A percentile compares a stretch with the other conserved stretches of the same genome.
Conservation (phyloP, 441 rosid species). For the Aleurites moluccanus region DNA sequence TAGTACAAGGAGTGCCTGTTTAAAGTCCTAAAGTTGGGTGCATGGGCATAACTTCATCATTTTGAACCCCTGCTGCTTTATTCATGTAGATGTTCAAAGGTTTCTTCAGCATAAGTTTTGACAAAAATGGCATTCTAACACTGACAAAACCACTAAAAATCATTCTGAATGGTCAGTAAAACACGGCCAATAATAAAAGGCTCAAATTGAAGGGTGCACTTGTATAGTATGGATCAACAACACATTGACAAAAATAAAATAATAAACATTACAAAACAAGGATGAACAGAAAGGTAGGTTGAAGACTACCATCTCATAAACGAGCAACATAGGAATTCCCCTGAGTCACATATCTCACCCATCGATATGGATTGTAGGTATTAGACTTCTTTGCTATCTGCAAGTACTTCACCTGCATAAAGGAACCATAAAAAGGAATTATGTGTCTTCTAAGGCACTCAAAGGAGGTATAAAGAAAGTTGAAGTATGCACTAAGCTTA, state of each 20-base stretch:
- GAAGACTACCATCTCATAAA: slow-evolving; percentile 34
- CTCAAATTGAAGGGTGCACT: not conserved
- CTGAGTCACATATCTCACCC: slow-evolving; percentile 98
- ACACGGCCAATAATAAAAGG: slow-evolving; percentile 1
- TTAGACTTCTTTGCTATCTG: slow-evolving; percentile 94
- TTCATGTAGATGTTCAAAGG: slow-evolving; percentile 3
- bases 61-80: not conserved
- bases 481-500: not conserved
- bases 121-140: not conserved
- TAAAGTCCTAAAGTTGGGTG: not conserved
- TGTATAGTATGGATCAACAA: not conserved
- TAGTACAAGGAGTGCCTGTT: not conserved
- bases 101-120: not conserved
- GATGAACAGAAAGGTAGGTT: not conserved
- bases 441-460: slow-evolving; percentile 8
- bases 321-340: slow-evolving; percentile 97
- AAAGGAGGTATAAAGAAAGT: not conserved
- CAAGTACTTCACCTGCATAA: slow-evolving; percentile 89
- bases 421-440: not conserved
- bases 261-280: not conserved
- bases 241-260: not conserved
- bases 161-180: not conserved
- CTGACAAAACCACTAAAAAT: not conserved
- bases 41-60: not conserved
- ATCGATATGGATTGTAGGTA: slow-evolving; percentile 80